Percentiles rank a stretch among this genome's conserved stretches.
phyloP scores from a whole-genome alignment of 495 filamentous ascomycete genomes.

The Penicillium roqueforti region DNA sequence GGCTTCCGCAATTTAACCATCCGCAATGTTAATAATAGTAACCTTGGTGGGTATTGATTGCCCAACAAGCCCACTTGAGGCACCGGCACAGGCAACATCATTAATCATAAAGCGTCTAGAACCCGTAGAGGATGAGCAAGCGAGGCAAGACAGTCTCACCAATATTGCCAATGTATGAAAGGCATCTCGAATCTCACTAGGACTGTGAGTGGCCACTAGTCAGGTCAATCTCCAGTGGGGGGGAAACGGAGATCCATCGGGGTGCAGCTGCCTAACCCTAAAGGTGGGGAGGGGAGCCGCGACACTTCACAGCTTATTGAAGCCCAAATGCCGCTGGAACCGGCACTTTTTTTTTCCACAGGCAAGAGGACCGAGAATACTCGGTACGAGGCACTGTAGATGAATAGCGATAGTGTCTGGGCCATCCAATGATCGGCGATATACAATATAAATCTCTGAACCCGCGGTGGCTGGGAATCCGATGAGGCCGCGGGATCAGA shows the following conservation, averaged over 20 bases:
- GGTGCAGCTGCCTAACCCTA: conserved; percentile 10
- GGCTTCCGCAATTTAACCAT: conserved; percentile 8
- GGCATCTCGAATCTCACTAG: neutral
- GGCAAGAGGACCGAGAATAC: conserved; percentile 1
- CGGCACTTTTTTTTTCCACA: no score
- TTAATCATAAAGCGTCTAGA: conserved; percentile 3
- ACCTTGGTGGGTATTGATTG: conserved; percentile 2
- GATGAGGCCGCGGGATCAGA: conserved; percentile 25
- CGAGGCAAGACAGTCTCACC: conserved; percentile 18
- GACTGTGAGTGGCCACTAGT: conserved; percentile 17
- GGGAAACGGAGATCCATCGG: conserved; percentile 2
- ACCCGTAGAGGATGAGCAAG: conserved; percentile 14
- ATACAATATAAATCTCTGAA: conserved; percentile 21
- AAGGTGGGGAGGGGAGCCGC: conserved; percentile 18
- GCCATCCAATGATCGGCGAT: conserved; percentile 14
- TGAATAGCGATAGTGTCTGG: conserved; percentile 22
- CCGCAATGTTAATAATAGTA: conserved; percentile 10
- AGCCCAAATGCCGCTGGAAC: conserved; percentile 20
- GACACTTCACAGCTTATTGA: conserved; percentile 16
- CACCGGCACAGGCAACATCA: conserved; percentile 21
- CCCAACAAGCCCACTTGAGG: conserved; percentile 3
- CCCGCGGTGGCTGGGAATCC: conserved; percentile 26
- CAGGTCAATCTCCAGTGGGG: conserved; percentile 23
- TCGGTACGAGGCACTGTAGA: no score
- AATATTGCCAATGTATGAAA: conserved; percentile 6